Evolutionary conservation across 768 basidiomycete species (phyloP), one percentile per base, ranked within the genome.

Genomic region (Amanita exitialis): DNA sequence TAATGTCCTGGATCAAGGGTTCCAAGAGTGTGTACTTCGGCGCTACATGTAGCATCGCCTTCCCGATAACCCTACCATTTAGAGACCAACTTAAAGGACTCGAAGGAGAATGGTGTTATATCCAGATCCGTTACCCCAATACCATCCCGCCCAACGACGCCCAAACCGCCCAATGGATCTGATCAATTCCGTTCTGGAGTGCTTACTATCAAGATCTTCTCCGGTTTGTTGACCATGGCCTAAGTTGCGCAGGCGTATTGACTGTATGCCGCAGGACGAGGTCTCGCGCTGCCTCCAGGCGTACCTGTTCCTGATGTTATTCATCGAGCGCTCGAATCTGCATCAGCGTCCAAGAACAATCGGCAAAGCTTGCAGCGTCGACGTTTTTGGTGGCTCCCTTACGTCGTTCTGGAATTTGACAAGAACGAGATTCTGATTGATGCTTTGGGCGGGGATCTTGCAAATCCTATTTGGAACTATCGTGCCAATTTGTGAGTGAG

Each of bases 391-490:
- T 93, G 88, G 89, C 77, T 99, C 32, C 96, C 96, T 25, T 98
- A 88, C 59, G 88, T 98, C 63, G 96, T 98, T 37, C 83, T 99
- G 58, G 94, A 97, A 69, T 95, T 94, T 72, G 89, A 92, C 71
- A 92, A 91, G 76, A 98, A 98, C 67, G 94, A 98, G 66, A 83
- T 98, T 59, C 71, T 99, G 57, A 85, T 98, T 51, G 95, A 98
- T 70, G 93, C 94, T 9, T 77, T 97, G 61, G 93, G 90, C 7
- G 96, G 95, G n/a, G 91, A 97, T 66, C 77, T 98, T 45, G 61
- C 79, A 10, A 82, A 76, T 58, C 96, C 96, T 3, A 78, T 90
- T 45, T 99, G 96, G 95, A 92, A 94, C 70, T 97, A 94, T 62
- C 80, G 87, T 35, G 90, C 96, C 27, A 82, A 92, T 55, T 99